Percentiles rank a stretch among this genome's conserved stretches.
Conservation (phyloP, 768 basidiomycete species). For the Pulveroboletus sp. region DNA sequence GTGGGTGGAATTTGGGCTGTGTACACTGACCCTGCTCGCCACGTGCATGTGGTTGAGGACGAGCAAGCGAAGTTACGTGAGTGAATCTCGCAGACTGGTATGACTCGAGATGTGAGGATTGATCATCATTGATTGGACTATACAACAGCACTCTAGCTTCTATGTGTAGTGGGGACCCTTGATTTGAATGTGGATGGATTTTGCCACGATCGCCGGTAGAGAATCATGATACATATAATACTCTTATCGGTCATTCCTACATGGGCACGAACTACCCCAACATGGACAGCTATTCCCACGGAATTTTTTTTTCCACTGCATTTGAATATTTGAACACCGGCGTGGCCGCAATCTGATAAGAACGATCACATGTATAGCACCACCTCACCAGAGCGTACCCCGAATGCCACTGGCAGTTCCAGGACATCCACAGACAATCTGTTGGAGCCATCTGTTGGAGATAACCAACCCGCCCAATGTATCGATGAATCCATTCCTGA, state of each 20-base stretch:
- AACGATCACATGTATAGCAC: slow-evolving; percentile 2
- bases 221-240: background rate
- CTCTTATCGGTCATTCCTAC: slow-evolving; percentile 18
- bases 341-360: too few species aligned
- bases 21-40: slow-evolving; percentile 49
- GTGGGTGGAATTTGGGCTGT: slow-evolving; percentile 72
- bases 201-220: too few species aligned
- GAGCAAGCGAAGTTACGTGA: slow-evolving; percentile 37
- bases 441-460: background rate
- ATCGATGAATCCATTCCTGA: background rate
- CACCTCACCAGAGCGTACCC: background rate
- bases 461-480: background rate
- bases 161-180: slow-evolving; percentile 28
- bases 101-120: slow-evolving; percentile 28
- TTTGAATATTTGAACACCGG: too few species aligned
- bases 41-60: slow-evolving; percentile 53
- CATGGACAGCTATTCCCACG: too few species aligned
- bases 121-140: slow-evolving; percentile 12
- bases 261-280: too few species aligned
- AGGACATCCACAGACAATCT: background rate
- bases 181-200: background rate
- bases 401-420: background rate
- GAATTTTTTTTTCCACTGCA: too few species aligned
- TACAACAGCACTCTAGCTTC: slow-evolving; percentile 32
- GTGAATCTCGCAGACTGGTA: slow-evolving; percentile 42